A percentile compares a stretch with the other conserved stretches of the same genome.
phyloP scores from a whole-genome alignment of 192 early-diverging fungal species.

The Coemansia sp. region DNA sequence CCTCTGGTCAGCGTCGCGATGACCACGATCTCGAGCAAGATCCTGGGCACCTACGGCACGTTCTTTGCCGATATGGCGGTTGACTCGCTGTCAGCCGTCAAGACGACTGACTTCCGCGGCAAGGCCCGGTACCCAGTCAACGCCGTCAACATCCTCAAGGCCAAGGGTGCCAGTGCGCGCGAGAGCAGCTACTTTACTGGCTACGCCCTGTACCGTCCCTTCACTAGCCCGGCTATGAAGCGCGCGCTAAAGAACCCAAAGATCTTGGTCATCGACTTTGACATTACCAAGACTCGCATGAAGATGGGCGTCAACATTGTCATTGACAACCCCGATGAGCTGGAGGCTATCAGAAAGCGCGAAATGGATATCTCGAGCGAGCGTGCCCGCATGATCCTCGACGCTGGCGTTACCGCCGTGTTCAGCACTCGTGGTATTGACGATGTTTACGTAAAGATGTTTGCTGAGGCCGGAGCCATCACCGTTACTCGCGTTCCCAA shows the following conservation, averaged over 20 bases:
- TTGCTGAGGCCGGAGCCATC: slow-evolving; percentile 98
- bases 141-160: slow-evolving; percentile 97
- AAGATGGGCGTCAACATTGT: slow-evolving; percentile 97
- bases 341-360: slow-evolving; percentile 93
- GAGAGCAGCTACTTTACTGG: slow-evolving; percentile 91
- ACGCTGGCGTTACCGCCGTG: slow-evolving; percentile 94
- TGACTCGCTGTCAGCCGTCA: slow-evolving; percentile 92
- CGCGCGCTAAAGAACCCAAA: slow-evolving; percentile 86
- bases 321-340: slow-evolving; percentile 96
- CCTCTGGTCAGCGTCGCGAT: slow-evolving; percentile 96
- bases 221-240: slow-evolving; percentile 95
- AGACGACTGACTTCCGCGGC: slow-evolving; percentile 79
- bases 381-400: slow-evolving; percentile 93
- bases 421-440: slow-evolving; percentile 99
- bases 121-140: slow-evolving; percentile 95
- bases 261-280: slow-evolving; percentile 98
- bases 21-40: slow-evolving; percentile 97
- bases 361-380: slow-evolving; percentile 97
- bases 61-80: slow-evolving; percentile 97
- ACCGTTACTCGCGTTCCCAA: slow-evolving; percentile 95
- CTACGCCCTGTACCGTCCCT: slow-evolving; percentile 97
- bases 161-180: slow-evolving; percentile 89
- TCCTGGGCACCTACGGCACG: slow-evolving; percentile 96
- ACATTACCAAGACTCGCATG: slow-evolving; percentile 98
- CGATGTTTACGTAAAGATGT: slow-evolving; percentile 97